Evolutionary conservation across 202 grass and related monocot species (phyloP), one percentile per base, ranked within the genome.

Genomic region (Schoenoplectus triqueter): DNA sequence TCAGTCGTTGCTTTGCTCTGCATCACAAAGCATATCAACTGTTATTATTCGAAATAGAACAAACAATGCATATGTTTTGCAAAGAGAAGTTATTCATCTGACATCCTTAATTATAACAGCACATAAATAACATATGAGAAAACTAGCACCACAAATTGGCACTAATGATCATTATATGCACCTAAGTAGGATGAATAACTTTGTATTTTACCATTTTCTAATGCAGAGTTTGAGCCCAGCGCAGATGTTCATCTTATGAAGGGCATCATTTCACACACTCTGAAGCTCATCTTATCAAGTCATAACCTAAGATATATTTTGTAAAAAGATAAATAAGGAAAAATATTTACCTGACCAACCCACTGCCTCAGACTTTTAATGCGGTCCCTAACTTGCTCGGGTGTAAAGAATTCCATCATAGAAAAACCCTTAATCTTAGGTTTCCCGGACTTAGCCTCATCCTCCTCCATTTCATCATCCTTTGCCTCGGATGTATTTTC

Each of bases 241-340:
- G 31, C 31, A 31, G 31, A 31, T 31, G 31, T 31, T 31, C 31
- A 31, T 31, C 7, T 7, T 57, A 69, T 69, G 44, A 85, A 66
- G 70, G 48, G 3, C 20, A 17, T 64, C 56, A 22, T 10, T 54
- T 15, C 31, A 31, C 31, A 31, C 31, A 31, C 31, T 31, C 31
- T 31, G 31, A 31, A 31, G 31, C 31, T 31, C 31, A 31, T 31
- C 31, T 31, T 31, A 31, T 31, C 31, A 31, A 31, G 31, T 31
- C 31, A 31, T 31, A 31, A 22, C 15, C 45, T 15, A 74, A 44
- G 68, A 44, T 78, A 41, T 86, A 80, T 73, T 47, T 86, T 73
- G 84, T 57, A 65, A 65, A 90, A 52, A 47, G 2, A 42, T 54
- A 21, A 66, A 82, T 86, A 83, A 65, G 73, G 72, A 22, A 7